phyloP scores from a whole-genome alignment of 129 eudicot genomes.

The Artemisia tridentata region DNA sequence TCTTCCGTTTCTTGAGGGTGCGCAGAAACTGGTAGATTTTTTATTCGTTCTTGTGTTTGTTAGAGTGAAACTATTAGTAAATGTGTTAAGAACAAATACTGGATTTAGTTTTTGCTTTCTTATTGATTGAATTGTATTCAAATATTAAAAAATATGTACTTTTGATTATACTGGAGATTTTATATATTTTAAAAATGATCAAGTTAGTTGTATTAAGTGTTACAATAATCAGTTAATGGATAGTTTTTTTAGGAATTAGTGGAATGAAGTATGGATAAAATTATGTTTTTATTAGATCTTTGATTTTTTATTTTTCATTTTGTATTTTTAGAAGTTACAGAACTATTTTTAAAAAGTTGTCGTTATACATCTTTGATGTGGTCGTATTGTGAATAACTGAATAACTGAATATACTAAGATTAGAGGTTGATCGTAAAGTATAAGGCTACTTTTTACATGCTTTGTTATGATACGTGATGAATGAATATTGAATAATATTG shows the following conservation, averaged over 20 bases:
- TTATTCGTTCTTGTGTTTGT: neutral
- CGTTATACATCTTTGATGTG: neutral
- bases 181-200: neutral
- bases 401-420: too few relatives aligned
- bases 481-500: neutral
- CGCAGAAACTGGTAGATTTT: constrained; percentile 37
- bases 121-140: too few relatives aligned
- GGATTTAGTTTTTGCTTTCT: neutral
- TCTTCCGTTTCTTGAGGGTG: constrained; percentile 38
- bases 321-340: neutral
- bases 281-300: neutral
- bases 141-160: too few relatives aligned
- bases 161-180: neutral
- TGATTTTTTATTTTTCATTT: neutral
- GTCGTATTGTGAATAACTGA: too few relatives aligned
- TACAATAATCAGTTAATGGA: neutral
- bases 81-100: neutral
- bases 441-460: neutral
- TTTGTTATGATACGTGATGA: neutral
- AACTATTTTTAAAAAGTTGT: neutral
- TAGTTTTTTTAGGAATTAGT: neutral
- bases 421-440: too few relatives aligned
- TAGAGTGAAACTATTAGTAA: neutral
- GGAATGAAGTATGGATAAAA: neutral
- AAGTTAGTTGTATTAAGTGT: neutral